Evolutionary conservation across 1,139 yeast species (phyloP), one percentile per base, ranked within the genome.

Genomic region (Pneumocystis wakefieldiae): DNA sequence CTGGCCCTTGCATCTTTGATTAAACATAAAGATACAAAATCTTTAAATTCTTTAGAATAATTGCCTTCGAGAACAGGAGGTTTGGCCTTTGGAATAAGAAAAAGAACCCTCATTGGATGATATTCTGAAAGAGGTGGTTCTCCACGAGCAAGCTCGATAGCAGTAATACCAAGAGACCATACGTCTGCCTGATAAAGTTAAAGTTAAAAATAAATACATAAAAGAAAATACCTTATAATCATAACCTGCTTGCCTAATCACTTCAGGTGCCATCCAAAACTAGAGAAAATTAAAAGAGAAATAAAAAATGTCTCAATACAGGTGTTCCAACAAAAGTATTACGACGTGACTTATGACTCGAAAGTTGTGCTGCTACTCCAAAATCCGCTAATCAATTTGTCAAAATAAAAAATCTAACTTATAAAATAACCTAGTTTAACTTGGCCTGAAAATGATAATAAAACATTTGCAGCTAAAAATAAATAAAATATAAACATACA

Each of bases 241-340:
- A 73, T 94, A 95, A 12, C 92, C 96, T 60, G 86, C 86, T 72
- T 89, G 96, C 70, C 84, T 76, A 59, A 92, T 86, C 1, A 92
- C 95, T 71, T 94, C 99, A 0, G 98, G 98, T 0, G 97, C 95
- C 98, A 94, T 94, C 94, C 97, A 92, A 73, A 91, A 92, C 38
- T 48, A 12, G 24, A 41, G 14, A 48, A 48, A 48, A 24, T 48
- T 42, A 19, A 62, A 19, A 28, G 10, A 37, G 7, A 17, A 29
- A 14, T 24, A 19, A 55, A 15, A 35, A 62, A 6, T 35, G n/a
- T 62, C 42, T 37, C 17, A 62, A 64, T 65, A 0, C 55, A 48
- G 99, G 98, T 0, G 98, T 92, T 0, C 99, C 98, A 8, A 92
- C 98, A 70, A 95, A 92, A 0, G 98, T 92, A 69, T 87, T 85